phyloP scores from a whole-genome alignment of 345 rosid genomes.

The Salix udensis region DNA sequence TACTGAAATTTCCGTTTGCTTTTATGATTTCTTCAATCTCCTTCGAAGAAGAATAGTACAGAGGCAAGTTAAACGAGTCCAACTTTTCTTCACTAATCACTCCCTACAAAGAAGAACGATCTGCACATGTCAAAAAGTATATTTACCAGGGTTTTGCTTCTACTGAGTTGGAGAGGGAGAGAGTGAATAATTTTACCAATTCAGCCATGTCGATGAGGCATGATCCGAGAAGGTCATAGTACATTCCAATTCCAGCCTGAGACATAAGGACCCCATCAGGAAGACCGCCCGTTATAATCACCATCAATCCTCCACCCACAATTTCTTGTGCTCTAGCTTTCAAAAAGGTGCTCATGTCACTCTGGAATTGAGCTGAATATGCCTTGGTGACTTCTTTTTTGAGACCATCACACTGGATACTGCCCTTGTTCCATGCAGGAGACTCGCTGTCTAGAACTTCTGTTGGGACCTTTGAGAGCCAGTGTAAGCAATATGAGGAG shows the following conservation, averaged over 20 bases:
- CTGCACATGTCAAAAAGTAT: too few relatives aligned
- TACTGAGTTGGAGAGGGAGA: background rate
- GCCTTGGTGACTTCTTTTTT: slow-evolving; percentile 22
- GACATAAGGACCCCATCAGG: too few relatives aligned
- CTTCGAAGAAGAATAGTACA: background rate
- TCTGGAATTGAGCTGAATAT: slow-evolving; percentile 23
- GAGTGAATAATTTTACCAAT: too few relatives aligned
- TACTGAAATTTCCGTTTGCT: background rate
- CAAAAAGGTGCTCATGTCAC: background rate
- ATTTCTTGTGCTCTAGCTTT: too few relatives aligned
- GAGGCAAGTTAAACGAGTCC: slow-evolving; percentile 3
- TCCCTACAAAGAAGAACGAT: background rate
- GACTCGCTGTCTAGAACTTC: slow-evolving; percentile 11
- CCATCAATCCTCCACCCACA: too few relatives aligned
- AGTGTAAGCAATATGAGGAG: slow-evolving; percentile 19
- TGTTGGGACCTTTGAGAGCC: slow-evolving; percentile 33
- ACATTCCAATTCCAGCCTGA: too few relatives aligned
- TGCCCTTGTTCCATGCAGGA: slow-evolving; percentile 26
- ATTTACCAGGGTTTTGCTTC: too few relatives aligned
- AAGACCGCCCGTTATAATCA: too few relatives aligned
- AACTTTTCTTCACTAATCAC: background rate
- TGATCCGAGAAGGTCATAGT: too few relatives aligned
- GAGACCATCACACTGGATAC: slow-evolving; percentile 10
- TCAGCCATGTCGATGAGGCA: too few relatives aligned
- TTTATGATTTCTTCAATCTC: background rate